Conservation (phyloP, 768 basidiomycete genomes). For the Xerocomus spinulosus region DNA sequence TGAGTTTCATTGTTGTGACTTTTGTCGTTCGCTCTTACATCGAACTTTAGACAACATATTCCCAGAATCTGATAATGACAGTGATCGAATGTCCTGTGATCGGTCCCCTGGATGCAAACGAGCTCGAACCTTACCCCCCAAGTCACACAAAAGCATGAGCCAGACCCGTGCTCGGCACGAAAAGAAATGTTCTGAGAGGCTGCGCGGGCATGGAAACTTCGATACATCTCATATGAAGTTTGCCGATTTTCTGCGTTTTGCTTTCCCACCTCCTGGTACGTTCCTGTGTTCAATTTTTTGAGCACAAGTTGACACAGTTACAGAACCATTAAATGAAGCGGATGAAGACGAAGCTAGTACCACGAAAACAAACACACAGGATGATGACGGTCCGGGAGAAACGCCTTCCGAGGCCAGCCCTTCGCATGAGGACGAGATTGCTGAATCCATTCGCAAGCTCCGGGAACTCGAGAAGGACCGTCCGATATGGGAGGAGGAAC, state of each 20-base stretch:
- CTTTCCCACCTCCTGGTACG: slow-evolving; percentile 20
- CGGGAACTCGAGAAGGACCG: slow-evolving; percentile 62
- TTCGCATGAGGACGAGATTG: slow-evolving; percentile 42
- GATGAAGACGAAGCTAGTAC: slow-evolving; percentile 5
- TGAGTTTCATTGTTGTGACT: too few relatives aligned
- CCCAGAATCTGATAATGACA: slow-evolving; percentile 31
- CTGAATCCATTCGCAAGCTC: slow-evolving; percentile 62
- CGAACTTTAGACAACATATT: slow-evolving; percentile 4
- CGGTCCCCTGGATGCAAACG: slow-evolving; percentile 40
- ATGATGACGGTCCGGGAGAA: background rate
- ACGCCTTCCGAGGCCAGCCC: slow-evolving; percentile 34
- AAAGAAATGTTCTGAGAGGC: slow-evolving; percentile 38
- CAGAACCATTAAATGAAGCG: slow-evolving; percentile 10
- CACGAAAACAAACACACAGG: slow-evolving; percentile 5
- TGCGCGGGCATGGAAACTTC: slow-evolving; percentile 36
- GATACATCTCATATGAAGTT: slow-evolving; percentile 39
- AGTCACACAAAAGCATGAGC: slow-evolving; percentile 35
- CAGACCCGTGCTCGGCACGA: slow-evolving; percentile 33
- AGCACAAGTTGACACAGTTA: slow-evolving; percentile 1
- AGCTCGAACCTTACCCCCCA: slow-evolving; percentile 47
- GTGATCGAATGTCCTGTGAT: slow-evolving; percentile 27
- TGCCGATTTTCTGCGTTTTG: slow-evolving; percentile 34
- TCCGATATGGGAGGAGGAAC: slow-evolving; percentile 57
- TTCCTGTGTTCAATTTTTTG: background rate
- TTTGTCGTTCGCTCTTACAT: too few relatives aligned